Base-by-base conservation (phyloP, 176 grass and related monocot genomes). In the Eleusine coracana region DNA sequence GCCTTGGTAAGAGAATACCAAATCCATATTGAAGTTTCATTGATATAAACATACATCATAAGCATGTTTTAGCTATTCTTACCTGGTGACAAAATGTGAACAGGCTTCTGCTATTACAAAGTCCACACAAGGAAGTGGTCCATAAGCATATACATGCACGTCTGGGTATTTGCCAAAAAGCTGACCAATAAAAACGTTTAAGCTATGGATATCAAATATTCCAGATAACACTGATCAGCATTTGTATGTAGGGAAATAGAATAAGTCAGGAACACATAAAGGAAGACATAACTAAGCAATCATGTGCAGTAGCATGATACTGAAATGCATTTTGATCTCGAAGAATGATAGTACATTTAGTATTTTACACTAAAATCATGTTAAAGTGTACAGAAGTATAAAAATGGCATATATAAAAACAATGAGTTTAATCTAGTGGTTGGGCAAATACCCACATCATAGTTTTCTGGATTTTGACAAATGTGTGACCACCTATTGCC, bases 81-180 rank as follows among this genome's bases (percentile, higher is more conserved):
- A 93, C 96, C 65, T 92, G 62, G 93, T 99, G 63, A 99, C 85
- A 79, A 99, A 99, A 48, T 93, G 73, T 36, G 96, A 88, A 73
- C 96, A 99, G 52, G 96, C 96, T 99, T 99, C 96, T 49, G 93
- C 92, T 80, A 96, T 85, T 72, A 83, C 85, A 46, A 78, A 78
- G 76, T 98, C 96, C 62, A 98, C 78, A 83, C 93, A 99, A 80
- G 93, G 91, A 87, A 92, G 96, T 80, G 90, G 76, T 71, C 96
- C 96, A 80, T 96, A 99, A 80, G 96, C 87, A 96, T 93, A 99
- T 49, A 99, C 96, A 83, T 99, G 93, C 69, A 99, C 80, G n/a
- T 93, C 78, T 67, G 82, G 89, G 83, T 90, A 93, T 65, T 90
- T 87, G 77, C 87, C 86, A 85, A 87, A 96, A 36, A 96, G 87